Evolutionary conservation across 306 rosid genomes (phyloP).

Genomic region (Abrus pulchellus): DNA sequence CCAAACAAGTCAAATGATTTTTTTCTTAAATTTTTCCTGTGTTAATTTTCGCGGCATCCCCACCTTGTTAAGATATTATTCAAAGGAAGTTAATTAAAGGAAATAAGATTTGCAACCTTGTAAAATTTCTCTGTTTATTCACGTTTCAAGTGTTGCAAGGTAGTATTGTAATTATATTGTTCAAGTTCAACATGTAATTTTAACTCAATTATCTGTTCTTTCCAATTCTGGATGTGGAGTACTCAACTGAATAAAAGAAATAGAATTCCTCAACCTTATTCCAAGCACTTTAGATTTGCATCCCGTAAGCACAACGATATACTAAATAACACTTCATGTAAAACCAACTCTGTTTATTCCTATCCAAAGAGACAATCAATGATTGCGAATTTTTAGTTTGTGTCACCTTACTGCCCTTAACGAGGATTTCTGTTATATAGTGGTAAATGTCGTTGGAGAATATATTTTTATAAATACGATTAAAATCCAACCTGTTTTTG

Average conservation of each 20-base stretch:
- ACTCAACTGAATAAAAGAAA: background rate
- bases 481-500: too few relatives aligned
- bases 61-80: background rate
- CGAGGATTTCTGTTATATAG: too few relatives aligned
- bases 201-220: background rate
- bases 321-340: background rate
- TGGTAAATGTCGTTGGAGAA: too few relatives aligned
- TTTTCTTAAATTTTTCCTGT: conserved; percentile 4
- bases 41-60: conserved; percentile 2
- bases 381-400: background rate
- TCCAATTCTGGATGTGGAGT: background rate
- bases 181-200: background rate
- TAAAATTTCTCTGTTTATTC: background rate
- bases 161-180: background rate
- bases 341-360: background rate
- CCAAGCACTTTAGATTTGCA: background rate
- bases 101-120: background rate
- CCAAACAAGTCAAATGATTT: conserved; percentile 1
- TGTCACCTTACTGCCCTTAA: too few relatives aligned
- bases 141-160: background rate
- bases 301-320: background rate
- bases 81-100: background rate
- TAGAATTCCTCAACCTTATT: background rate
- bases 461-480: too few relatives aligned
- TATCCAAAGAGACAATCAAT: background rate